These are phyloP conservation scores for Hyphopichia homilentoma DNA, from an alignment of 805 yeast genomes.

Conservation along the genomic window DNA sequence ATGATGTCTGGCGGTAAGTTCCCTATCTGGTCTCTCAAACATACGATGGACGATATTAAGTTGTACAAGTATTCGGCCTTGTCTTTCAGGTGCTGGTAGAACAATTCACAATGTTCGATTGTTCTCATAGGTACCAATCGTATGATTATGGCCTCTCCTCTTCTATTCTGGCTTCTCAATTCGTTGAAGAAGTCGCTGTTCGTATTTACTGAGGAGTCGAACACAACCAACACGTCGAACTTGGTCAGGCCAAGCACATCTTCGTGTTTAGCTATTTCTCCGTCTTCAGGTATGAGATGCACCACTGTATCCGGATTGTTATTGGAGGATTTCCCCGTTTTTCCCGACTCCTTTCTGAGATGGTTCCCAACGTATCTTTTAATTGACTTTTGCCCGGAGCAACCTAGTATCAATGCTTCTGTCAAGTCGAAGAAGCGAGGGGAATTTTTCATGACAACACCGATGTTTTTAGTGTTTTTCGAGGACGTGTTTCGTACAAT, in stretches of 20 bases:
- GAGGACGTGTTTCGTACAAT: constrained; percentile 34
- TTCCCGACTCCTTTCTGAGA: constrained; percentile 43
- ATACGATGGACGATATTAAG: constrained; percentile 78
- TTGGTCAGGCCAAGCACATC: constrained; percentile 17
- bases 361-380: constrained; percentile 61
- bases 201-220: constrained; percentile 60
- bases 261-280: constrained; percentile 19
- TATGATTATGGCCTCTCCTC: constrained; percentile 50
- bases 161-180: constrained; percentile 27
- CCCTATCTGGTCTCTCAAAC: constrained; percentile 78
- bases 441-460: constrained; percentile 65
- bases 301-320: constrained; percentile 13
- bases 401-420: constrained; percentile 68
- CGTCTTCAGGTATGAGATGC: constrained; percentile 45
- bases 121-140: constrained; percentile 75
- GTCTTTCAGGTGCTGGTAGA: constrained; percentile 30
- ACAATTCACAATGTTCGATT: constrained; percentile 71
- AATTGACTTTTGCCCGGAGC: constrained; percentile 41
- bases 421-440: constrained; percentile 63
- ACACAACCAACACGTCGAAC: constrained; percentile 59
- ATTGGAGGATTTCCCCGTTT: constrained; percentile 8
- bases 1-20: constrained; percentile 73
- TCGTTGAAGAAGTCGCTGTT: constrained; percentile 22
- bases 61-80: constrained; percentile 49
- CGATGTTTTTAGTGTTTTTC: constrained; percentile 47